Conservation (phyloP, 805 yeast genomes). For the Candida sakaeoensis region DNA sequence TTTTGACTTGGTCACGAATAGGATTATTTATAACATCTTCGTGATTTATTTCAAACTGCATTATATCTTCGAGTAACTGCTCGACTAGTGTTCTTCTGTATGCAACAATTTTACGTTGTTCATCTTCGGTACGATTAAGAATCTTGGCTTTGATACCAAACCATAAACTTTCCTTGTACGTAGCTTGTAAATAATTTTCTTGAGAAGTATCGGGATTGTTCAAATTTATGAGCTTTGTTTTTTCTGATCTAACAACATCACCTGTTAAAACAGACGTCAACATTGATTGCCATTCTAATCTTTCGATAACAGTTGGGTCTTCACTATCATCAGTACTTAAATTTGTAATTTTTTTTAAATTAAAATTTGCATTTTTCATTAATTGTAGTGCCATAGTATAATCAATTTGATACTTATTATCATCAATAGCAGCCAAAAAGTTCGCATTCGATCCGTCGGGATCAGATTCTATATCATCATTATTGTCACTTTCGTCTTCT, state of each 20-base stretch:
- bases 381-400: conserved; percentile 36
- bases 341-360: conserved; percentile 26
- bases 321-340: conserved; percentile 37
- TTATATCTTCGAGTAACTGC: conserved; percentile 63
- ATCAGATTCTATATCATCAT: conserved; percentile 10
- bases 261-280: conserved; percentile 86
- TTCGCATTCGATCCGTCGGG: conserved; percentile 18
- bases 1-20: conserved; percentile 47
- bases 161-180: conserved; percentile 77
- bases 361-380: conserved; percentile 28
- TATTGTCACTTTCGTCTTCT: conserved; percentile 12
- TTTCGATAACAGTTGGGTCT: conserved; percentile 57
- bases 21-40: conserved; percentile 25
- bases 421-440: conserved; percentile 38
- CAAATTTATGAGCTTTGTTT: conserved; percentile 64
- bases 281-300: conserved; percentile 97
- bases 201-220: conserved; percentile 31
- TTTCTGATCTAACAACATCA: conserved; percentile 89
- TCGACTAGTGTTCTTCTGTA: conserved; percentile 72
- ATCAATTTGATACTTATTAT: conserved; percentile 47
- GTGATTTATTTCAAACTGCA: conserved; percentile 56
- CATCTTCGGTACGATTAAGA: conserved; percentile 74
- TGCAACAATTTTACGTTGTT: conserved; percentile 66
- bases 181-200: conserved; percentile 49
- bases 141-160: conserved; percentile 79